These are phyloP conservation scores for Amanita exitialis DNA, from an alignment of 768 basidiomycete species.

Conservation along the genomic window DNA sequence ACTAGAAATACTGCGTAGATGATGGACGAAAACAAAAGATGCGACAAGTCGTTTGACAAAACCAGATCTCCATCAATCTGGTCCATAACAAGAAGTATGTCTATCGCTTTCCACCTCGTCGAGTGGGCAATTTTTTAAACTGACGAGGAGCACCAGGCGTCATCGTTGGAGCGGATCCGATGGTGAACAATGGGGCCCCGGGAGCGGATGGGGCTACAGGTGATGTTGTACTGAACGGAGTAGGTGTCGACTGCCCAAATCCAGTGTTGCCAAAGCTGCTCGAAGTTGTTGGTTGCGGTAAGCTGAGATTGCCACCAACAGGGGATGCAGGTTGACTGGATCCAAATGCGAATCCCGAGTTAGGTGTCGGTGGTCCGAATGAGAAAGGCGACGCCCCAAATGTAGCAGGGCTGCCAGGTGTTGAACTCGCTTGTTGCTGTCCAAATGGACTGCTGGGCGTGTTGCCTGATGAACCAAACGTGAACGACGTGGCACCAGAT, in stretches of 20 bases:
- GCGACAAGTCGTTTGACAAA: not conserved
- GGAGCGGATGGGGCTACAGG: slow-evolving; percentile 25
- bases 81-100: not conserved
- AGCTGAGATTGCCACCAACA: slow-evolving; percentile 25
- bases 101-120: slow-evolving; percentile 31
- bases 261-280: slow-evolving; percentile 29
- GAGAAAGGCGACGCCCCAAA: slow-evolving; percentile 34
- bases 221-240: slow-evolving; percentile 34
- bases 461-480: slow-evolving; percentile 23
- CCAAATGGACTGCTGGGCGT: slow-evolving; percentile 2
- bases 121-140: slow-evolving; percentile 48
- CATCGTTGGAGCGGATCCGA: slow-evolving; percentile 43
- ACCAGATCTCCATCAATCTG: not conserved
- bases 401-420: slow-evolving; percentile 28
- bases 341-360: slow-evolving; percentile 39
- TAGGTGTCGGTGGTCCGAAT: slow-evolving; percentile 31
- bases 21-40: not conserved
- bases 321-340: slow-evolving; percentile 53
- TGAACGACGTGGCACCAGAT: slow-evolving; percentile 21
- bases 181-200: slow-evolving; percentile 42
- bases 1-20: slow-evolving; percentile 7
- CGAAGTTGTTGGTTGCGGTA: slow-evolving; percentile 27
- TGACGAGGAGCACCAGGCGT: slow-evolving; percentile 25
- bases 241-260: slow-evolving; percentile 28
- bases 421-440: slow-evolving; percentile 23